A percentile compares a stretch with the other conserved stretches of the same genome.
Evolutionary conservation across 805 yeast genomes (phyloP).

Genomic region (Kazachstania psychrophila): DNA sequence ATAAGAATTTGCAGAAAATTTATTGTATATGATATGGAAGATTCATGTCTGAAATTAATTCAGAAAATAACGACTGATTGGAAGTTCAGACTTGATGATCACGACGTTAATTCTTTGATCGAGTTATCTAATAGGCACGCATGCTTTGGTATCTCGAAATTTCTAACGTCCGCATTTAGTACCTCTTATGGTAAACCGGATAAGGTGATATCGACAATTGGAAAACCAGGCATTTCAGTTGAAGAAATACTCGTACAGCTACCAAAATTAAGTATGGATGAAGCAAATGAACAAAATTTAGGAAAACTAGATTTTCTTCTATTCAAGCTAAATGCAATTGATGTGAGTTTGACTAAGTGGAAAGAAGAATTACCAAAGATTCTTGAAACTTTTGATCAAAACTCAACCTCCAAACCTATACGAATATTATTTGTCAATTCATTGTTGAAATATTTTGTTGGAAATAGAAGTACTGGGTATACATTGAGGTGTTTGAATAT

Average conservation of each 20-base stretch:
- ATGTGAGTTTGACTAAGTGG: constrained; percentile 1
- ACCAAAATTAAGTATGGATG: constrained; percentile 1
- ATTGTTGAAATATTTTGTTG: neutral
- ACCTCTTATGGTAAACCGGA: neutral
- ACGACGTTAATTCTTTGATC: constrained; percentile 7
- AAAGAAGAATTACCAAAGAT: neutral
- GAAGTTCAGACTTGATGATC: constrained; percentile 5
- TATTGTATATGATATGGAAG: constrained; percentile 5
- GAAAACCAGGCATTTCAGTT: neutral
- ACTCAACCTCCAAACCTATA: neutral
- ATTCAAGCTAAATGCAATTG: neutral
- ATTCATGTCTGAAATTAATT: neutral
- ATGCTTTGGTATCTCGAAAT: too few species aligned
- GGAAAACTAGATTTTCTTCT: constrained; percentile 3
- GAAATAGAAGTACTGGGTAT: neutral
- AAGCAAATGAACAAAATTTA: neutral
- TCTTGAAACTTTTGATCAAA: neutral
- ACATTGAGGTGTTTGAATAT: neutral
- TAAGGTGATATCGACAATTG: neutral
- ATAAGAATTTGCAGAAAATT: constrained; percentile 3
- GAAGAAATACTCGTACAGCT: constrained; percentile 1
- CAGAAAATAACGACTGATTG: neutral
- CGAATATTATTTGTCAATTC: constrained; percentile 1
- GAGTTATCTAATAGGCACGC: constrained; percentile 14
- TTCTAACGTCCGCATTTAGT: neutral